These are phyloP conservation scores for Flammula alnicola DNA, from an alignment of 1,284 basidiomycete genomes.

Conservation along the genomic window DNA sequence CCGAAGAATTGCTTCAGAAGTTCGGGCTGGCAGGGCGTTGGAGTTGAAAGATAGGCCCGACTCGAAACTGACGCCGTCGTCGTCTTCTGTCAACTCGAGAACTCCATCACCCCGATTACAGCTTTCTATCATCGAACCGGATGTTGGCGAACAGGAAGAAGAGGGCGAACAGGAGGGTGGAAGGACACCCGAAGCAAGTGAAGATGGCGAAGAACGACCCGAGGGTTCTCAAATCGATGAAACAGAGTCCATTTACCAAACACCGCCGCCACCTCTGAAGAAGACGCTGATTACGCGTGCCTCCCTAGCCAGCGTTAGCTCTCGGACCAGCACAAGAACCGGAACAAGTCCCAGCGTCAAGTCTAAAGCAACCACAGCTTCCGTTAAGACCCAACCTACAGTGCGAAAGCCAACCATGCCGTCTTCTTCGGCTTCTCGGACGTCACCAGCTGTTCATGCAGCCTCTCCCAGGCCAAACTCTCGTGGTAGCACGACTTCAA, in stretches of 20 bases:
- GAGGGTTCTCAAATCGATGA: background rate
- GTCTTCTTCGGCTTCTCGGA: too few species aligned
- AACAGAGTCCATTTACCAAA: slow-evolving; percentile 9
- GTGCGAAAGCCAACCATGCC: too few species aligned
- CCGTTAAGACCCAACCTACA: background rate
- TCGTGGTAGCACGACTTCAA: slow-evolving; percentile 22
- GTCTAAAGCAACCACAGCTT: slow-evolving; percentile 1
- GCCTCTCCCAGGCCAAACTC: slow-evolving; percentile 19
- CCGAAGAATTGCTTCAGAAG: slow-evolving; percentile 25
- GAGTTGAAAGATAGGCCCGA: slow-evolving; percentile 40
- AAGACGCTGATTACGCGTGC: slow-evolving; percentile 33
- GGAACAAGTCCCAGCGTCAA: background rate
- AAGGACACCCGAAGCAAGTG: slow-evolving; percentile 6
- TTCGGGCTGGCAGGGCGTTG: slow-evolving; percentile 21
- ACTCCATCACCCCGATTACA: too few species aligned
- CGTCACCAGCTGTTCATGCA: background rate
- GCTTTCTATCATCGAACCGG: slow-evolving; percentile 23
- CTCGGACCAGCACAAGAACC: slow-evolving; percentile 13
- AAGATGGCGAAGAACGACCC: background rate
- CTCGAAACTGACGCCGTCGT: slow-evolving; percentile 64
- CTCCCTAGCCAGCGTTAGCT: slow-evolving; percentile 27
- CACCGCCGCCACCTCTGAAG: slow-evolving; percentile 21
- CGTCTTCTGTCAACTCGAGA: slow-evolving; percentile 17
- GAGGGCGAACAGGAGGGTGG: background rate
- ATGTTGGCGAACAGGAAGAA: slow-evolving; percentile 12